Evolutionary conservation across 2,329 filamentous ascomycete species (phyloP).

Genomic region (Aspergillus nomiae): DNA sequence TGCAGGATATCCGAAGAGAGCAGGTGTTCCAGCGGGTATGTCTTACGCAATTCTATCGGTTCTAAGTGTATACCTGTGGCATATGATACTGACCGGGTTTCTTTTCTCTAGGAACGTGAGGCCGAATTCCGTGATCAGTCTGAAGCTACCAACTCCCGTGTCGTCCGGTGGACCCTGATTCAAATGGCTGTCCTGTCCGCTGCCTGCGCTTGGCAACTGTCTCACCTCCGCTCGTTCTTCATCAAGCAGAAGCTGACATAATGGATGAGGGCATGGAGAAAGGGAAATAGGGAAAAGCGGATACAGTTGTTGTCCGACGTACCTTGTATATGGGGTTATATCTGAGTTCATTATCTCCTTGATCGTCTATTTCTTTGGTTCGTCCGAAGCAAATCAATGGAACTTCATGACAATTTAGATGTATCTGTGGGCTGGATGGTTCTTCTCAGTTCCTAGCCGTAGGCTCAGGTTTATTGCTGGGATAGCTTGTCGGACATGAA

Average conservation of each 20-base stretch:
- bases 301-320: conserved; percentile 1
- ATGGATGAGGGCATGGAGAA: conserved; percentile 17
- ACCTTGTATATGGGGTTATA: background rate
- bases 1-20: conserved; percentile 88
- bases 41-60: conserved; percentile 10
- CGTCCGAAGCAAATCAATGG: background rate
- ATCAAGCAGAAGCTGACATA: conserved; percentile 99
- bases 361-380: background rate
- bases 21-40: conserved; percentile 92
- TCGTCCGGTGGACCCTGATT: conserved; percentile 90
- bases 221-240: conserved; percentile 94
- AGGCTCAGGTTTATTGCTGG: background rate
- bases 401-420: background rate
- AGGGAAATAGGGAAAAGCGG: background rate
- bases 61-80: background rate
- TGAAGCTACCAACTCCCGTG: conserved; percentile 86
- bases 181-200: conserved; percentile 81
- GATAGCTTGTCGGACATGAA: background rate
- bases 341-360: background rate
- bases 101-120: conserved; percentile 74
- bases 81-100: background rate
- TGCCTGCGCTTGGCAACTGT: conserved; percentile 96
- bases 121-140: conserved; percentile 98
- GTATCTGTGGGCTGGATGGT: background rate
- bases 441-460: background rate